A percentile compares a stretch with the other conserved stretches of the same genome.
These are phyloP conservation scores for Pythium rishiriense DNA, from an alignment of 352 stramenopile species.

Conservation along the genomic window DNA sequence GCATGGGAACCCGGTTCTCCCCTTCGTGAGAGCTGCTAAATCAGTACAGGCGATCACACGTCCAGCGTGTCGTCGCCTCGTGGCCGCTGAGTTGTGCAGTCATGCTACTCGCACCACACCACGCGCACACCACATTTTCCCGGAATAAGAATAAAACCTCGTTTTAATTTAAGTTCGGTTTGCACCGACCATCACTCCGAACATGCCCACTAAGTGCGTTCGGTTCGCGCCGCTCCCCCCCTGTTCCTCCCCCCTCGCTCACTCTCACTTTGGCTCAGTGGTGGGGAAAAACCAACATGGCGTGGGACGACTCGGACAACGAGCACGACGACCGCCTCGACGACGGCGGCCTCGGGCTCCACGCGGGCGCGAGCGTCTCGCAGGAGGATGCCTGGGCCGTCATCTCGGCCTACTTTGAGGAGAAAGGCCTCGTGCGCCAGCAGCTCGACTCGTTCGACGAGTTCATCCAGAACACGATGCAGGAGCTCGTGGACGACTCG, in stretches of 20 bases:
- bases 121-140: not conserved
- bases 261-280: conserved; percentile 39
- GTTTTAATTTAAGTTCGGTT: not conserved
- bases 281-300: conserved; percentile 38
- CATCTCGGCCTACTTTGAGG: conserved; percentile 99
- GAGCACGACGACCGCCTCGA: conserved; percentile 46
- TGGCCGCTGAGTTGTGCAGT: not conserved
- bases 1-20: not conserved
- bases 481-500: conserved; percentile 98
- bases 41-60: conserved; percentile 18
- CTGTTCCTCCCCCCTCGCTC: conserved; percentile 13
- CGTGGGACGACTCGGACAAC: conserved; percentile 51
- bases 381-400: conserved; percentile 99
- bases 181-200: conserved; percentile 24
- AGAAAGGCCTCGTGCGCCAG: conserved; percentile 99
- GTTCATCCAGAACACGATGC: conserved; percentile 99
- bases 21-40: not conserved
- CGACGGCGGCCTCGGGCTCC: conserved; percentile 39
- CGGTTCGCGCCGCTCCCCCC: conserved; percentile 3
- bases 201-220: too few relatives aligned
- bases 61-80: not conserved
- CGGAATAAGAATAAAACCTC: not conserved
- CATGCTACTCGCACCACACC: conserved; percentile 12
- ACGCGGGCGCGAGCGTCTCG: conserved; percentile 86
- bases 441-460: conserved; percentile 99